Conservation (phyloP, 208 protist genomes). For the Trypanosoma congolense region DNA sequence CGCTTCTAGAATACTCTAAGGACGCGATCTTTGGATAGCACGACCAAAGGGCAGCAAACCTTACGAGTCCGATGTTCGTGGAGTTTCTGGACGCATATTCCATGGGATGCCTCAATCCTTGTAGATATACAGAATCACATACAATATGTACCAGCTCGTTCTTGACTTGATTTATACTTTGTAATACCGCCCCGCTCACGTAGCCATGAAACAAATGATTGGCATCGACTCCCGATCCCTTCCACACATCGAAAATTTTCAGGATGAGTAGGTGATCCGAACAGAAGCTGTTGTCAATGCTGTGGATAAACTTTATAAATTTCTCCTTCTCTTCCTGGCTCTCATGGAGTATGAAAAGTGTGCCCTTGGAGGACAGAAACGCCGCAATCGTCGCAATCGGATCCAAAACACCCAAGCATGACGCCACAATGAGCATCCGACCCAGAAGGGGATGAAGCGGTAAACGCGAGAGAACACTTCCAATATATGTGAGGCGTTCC, state of each 20-base stretch:
- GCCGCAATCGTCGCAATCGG: slow-evolving; percentile 84
- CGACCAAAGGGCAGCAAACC: slow-evolving; percentile 74
- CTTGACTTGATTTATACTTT: slow-evolving; percentile 73
- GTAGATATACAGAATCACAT: slow-evolving; percentile 58
- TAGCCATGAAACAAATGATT: slow-evolving; percentile 64
- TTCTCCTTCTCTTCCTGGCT: slow-evolving; percentile 48
- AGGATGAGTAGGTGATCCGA: slow-evolving; percentile 79
- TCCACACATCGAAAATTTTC: slow-evolving; percentile 65
- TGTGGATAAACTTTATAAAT: slow-evolving; percentile 29
- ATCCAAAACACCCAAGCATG: slow-evolving; percentile 84
- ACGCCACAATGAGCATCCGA: slow-evolving; percentile 89
- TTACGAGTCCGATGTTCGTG: slow-evolving; percentile 64
- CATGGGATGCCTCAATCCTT: slow-evolving; percentile 36
- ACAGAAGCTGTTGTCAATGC: slow-evolving; percentile 50
- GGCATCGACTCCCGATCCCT: slow-evolving; percentile 44
- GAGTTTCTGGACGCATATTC: slow-evolving; percentile 51
- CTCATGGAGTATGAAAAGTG: slow-evolving; percentile 76
- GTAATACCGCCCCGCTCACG: slow-evolving; percentile 63
- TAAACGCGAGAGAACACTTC: slow-evolving; percentile 74
- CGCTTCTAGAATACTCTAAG: slow-evolving; percentile 66
- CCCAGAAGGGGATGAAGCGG: slow-evolving; percentile 83
- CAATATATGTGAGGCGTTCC: slow-evolving; percentile 76
- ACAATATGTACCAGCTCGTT: slow-evolving; percentile 73
- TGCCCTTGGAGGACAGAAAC: slow-evolving; percentile 76
- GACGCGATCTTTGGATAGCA: slow-evolving; percentile 72